Base-by-base conservation (phyloP, 345 rosid genomes). In the Aquilaria yunnanensis region DNA sequence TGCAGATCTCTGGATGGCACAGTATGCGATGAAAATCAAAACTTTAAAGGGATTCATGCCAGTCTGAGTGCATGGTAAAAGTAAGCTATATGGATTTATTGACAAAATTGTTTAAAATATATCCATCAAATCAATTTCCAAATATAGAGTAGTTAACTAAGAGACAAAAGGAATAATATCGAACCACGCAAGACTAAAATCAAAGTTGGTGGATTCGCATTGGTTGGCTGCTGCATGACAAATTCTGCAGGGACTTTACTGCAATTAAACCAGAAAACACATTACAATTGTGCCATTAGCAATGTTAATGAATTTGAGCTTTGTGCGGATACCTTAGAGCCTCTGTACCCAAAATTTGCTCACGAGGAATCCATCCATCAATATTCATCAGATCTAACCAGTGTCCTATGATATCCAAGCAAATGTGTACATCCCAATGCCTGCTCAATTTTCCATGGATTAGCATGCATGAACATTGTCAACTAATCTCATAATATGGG, bases 331-430 rank as follows among this genome's bases (percentile, higher is more conserved):
- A 93, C 96, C 97, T 93, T 62, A 80, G 77, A 63, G 98, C 97
- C 83, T 93, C 98, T 73, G 83, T 83, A 43, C 96, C 98, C 59
- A 90, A 68, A 56, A 94, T 94, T 77, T 90, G 96, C 73, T 93
- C 98, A 16, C 95, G 87, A 1, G 98, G 98, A 74, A 93, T 90
- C 98, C 98, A 90, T 60, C 98, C 97, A 67, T 90, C 97, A 23
- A 86, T 72, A 55, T 93, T 93, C 85, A 93, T 86, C 67, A 93
- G 67, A 71, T 93, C 97, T 77, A 93, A 85, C 98, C 97, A 93
- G 73, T 90, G 89, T 59, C 97, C 96, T 77, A 93, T 51, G 9
- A 90, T 90, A 72, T 93, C 98, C 94, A 90, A 75, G 62, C 81
- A 77, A 73, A 94, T 85, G 23, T 32, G 87, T 12, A 85, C 47